Conservation (phyloP, 345 rosid species). For the Acer campestre region DNA sequence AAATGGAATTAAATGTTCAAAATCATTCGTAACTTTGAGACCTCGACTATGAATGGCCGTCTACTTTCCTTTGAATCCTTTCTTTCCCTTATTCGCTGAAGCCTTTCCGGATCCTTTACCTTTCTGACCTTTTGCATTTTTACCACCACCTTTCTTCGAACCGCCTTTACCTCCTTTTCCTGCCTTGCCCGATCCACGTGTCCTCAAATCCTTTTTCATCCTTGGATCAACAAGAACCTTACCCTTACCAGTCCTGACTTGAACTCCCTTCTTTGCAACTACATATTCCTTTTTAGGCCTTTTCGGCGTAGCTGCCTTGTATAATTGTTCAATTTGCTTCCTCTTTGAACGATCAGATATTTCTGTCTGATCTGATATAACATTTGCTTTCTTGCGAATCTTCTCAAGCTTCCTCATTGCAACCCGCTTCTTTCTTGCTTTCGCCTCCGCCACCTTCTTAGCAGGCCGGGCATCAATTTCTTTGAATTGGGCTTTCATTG, state of each 20-base stretch:
- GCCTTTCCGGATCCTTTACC: constrained; percentile 50
- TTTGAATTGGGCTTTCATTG: constrained; percentile 87
- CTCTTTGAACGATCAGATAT: constrained; percentile 78
- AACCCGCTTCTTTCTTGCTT: constrained; percentile 81
- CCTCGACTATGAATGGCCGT: constrained; percentile 27
- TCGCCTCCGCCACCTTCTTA: constrained; percentile 95
- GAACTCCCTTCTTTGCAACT: constrained; percentile 92
- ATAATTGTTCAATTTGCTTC: constrained; percentile 79
- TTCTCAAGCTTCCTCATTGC: constrained; percentile 79
- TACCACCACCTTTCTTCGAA: constrained; percentile 46
- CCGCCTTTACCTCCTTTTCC: constrained; percentile 49
- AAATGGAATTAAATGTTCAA: background rate
- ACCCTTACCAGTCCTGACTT: constrained; percentile 77
- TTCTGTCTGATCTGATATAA: constrained; percentile 74
- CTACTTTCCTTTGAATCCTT: constrained; percentile 40
- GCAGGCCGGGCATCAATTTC: constrained; percentile 93
- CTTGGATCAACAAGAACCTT: constrained; percentile 82
- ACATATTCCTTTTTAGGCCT: constrained; percentile 76
- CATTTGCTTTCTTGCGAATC: constrained; percentile 88
- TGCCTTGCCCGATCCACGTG: constrained; percentile 48
- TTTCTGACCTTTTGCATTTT: constrained; percentile 38
- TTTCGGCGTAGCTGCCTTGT: constrained; percentile 76
- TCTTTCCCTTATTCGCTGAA: constrained; percentile 45
- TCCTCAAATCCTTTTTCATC: constrained; percentile 81
- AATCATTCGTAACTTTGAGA: background rate